These are phyloP conservation scores for Nakazawaea anatomiae DNA, from an alignment of 805 yeast species.

Conservation along the genomic window DNA sequence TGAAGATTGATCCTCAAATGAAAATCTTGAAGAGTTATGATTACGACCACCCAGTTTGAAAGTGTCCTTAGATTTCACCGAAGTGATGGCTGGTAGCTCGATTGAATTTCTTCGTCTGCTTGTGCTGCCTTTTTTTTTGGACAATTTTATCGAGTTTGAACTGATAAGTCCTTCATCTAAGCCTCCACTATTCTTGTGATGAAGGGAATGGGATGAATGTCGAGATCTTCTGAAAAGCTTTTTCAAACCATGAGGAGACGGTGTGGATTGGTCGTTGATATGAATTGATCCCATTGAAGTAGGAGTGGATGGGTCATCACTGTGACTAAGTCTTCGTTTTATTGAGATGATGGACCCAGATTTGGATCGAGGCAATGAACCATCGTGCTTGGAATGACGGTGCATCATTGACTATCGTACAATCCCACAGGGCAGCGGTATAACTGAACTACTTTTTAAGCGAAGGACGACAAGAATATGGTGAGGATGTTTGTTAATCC, in stretches of 20 bases:
- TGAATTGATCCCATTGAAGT: neutral
- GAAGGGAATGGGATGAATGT: neutral
- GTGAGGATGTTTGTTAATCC: too few relatives aligned
- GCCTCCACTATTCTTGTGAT: neutral
- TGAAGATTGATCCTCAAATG: conserved; percentile 1
- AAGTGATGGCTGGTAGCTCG: neutral
- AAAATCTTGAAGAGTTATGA: neutral
- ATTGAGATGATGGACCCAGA: neutral
- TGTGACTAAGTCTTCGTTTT: neutral
- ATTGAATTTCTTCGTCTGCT: neutral
- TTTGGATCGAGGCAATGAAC: neutral
- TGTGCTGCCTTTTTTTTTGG: too few relatives aligned
- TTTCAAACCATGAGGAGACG: neutral
- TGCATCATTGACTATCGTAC: neutral
- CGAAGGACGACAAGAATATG: too few relatives aligned
- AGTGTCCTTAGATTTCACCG: neutral
- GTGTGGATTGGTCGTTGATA: neutral
- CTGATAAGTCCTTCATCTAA: neutral
- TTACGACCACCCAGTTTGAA: neutral
- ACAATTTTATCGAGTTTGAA: neutral
- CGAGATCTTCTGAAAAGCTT: neutral
- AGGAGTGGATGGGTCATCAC: neutral
- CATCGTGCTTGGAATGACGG: neutral
- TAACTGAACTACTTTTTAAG: too few relatives aligned
- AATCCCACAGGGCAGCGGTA: too few relatives aligned